Evolutionary conservation across 495 filamentous ascomycete genomes (phyloP).

Genomic region (Margaritispora aquatica): DNA sequence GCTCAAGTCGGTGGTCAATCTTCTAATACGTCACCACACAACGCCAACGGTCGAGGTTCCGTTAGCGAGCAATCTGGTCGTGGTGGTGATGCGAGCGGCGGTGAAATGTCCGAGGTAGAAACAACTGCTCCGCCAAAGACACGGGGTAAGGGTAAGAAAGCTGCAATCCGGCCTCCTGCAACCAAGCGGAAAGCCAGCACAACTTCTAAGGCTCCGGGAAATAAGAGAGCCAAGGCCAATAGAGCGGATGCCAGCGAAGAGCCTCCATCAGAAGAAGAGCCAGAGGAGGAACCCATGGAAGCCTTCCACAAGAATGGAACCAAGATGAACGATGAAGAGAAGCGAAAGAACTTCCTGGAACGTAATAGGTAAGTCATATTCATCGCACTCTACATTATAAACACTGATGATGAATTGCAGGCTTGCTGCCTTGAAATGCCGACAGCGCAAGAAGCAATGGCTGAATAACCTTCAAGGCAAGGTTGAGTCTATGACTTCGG

Average conservation of each 20-base stretch:
- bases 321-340: slow-evolving; percentile 99
- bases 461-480: slow-evolving; percentile 91
- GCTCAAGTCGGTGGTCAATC: slow-evolving; percentile 19
- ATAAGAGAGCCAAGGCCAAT: slow-evolving; percentile 67
- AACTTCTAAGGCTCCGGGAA: slow-evolving; percentile 59
- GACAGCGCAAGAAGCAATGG: slow-evolving; percentile 99
- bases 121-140: slow-evolving; percentile 55
- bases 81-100: slow-evolving; percentile 62
- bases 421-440: slow-evolving; percentile 93
- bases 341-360: slow-evolving; percentile 95
- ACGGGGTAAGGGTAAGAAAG: slow-evolving; percentile 66
- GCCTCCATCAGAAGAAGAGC: slow-evolving; percentile 46
- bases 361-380: slow-evolving; percentile 73
- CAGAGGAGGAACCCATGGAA: slow-evolving; percentile 48
- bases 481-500: slow-evolving; percentile 82
- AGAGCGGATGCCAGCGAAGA: slow-evolving; percentile 42
- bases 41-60: slow-evolving; percentile 35
- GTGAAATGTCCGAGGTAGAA: slow-evolving; percentile 66
- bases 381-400: background rate
- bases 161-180: slow-evolving; percentile 56
- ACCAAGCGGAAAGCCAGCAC: slow-evolving; percentile 61
- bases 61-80: slow-evolving; percentile 38
- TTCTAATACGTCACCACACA: slow-evolving; percentile 38
- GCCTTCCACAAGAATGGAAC: slow-evolving; percentile 53
- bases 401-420: slow-evolving; percentile 35